Percentiles rank a stretch among this genome's conserved stretches.
phyloP scores from a whole-genome alignment of 768 basidiomycete genomes.

The Mycena vulgaris region DNA sequence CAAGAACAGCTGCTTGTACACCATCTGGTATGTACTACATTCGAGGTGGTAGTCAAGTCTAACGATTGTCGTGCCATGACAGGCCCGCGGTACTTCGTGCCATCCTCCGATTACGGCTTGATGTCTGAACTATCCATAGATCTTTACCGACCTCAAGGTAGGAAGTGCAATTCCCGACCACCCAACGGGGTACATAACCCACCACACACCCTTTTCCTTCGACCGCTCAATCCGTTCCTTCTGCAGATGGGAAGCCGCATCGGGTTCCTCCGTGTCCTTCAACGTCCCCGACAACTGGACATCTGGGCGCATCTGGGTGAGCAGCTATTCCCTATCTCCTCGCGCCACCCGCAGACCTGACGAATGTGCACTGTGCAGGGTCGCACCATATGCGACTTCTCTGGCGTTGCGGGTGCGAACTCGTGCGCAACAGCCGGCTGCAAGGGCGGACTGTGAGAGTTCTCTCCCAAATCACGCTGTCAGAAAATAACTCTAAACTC shows the following conservation, averaged over 20 bases:
- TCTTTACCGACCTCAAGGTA: constrained; percentile 57
- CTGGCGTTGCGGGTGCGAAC: constrained; percentile 47
- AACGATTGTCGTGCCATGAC: background rate
- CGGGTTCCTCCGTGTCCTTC: constrained; percentile 48
- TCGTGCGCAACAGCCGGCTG: constrained; percentile 62
- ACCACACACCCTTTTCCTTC: too few species aligned
- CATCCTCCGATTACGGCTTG: background rate
- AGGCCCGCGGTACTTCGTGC: constrained; percentile 21
- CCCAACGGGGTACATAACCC: constrained; percentile 43
- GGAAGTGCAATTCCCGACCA: constrained; percentile 53
- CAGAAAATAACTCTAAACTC: background rate
- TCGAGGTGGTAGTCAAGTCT: background rate
- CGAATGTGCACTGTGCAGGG: constrained; percentile 43
- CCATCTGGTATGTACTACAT: constrained; percentile 55
- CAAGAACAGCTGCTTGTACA: constrained; percentile 62
- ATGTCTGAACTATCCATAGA: background rate
- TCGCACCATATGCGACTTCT: constrained; percentile 63
- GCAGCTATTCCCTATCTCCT: constrained; percentile 28
- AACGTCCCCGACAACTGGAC: constrained; percentile 64
- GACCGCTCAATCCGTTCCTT: background rate
- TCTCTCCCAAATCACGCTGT: background rate
- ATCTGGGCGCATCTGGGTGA: constrained; percentile 65
- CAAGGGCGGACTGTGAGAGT: constrained; percentile 58
- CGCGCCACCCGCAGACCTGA: background rate
- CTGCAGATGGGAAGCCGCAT: constrained; percentile 39